These are phyloP conservation scores for Mortierella sp. DNA, from an alignment of 371 early-diverging fungal species.

Conservation along the genomic window DNA sequence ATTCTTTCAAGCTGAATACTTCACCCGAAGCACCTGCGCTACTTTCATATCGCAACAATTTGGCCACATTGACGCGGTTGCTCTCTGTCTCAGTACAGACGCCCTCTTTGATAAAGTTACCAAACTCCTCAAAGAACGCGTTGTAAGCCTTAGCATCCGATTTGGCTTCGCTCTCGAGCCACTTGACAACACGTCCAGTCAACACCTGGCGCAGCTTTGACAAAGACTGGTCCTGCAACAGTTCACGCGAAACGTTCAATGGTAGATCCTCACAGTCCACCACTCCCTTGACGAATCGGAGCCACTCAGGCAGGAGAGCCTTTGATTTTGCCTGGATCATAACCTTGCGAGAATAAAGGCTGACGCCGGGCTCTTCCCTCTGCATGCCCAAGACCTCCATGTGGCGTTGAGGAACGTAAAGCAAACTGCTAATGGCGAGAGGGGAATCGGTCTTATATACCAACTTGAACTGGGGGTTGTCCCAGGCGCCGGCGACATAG, in stretches of 20 bases:
- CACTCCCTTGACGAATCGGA: conserved; percentile 90
- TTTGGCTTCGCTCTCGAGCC: conserved; percentile 83
- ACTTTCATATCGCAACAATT: conserved; percentile 91
- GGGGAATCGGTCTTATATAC: conserved; percentile 87
- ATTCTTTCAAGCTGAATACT: conserved; percentile 88
- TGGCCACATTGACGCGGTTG: conserved; percentile 78
- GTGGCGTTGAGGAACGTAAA: conserved; percentile 80
- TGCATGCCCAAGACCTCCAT: conserved; percentile 78
- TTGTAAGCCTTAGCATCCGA: conserved; percentile 78
- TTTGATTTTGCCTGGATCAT: conserved; percentile 83
- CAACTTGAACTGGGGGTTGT: conserved; percentile 78
- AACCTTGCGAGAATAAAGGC: conserved; percentile 84
- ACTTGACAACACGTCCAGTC: conserved; percentile 78
- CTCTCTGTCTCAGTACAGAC: conserved; percentile 84
- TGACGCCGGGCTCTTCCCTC: conserved; percentile 79
- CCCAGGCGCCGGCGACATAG: conserved; percentile 80
- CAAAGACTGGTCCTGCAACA: conserved; percentile 90
- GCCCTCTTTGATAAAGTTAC: conserved; percentile 91
- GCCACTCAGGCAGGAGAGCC: conserved; percentile 82
- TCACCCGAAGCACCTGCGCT: conserved; percentile 69
- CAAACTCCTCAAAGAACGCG: conserved; percentile 88
- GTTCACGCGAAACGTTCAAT: conserved; percentile 97
- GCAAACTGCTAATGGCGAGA: conserved; percentile 77
- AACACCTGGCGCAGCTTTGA: conserved; percentile 80
- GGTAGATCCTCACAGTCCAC: conserved; percentile 98